Percentiles rank a stretch among this genome's conserved stretches.
These are phyloP conservation scores for Pseudogymnoascus sp. DNA, from an alignment of 2,329 filamentous ascomycete genomes.

Conservation along the genomic window DNA sequence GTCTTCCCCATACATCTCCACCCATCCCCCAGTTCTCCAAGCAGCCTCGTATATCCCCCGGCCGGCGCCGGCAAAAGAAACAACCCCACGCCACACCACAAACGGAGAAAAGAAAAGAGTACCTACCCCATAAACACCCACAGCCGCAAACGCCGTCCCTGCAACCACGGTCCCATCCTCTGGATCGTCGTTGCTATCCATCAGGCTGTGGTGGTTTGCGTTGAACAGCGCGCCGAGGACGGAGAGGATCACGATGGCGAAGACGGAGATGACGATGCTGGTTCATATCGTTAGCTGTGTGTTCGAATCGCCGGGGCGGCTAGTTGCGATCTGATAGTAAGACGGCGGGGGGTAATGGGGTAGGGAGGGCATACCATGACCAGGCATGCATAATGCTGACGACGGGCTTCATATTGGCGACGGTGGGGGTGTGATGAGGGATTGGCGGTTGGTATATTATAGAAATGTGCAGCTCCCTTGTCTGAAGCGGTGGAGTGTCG, in stretches of 20 bases:
- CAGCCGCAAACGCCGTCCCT: slow-evolving; percentile 75
- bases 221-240: slow-evolving; percentile 64
- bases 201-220: slow-evolving; percentile 71
- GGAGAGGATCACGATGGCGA: slow-evolving; percentile 58
- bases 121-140: slow-evolving; percentile 75
- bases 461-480: not conserved
- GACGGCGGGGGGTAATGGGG: slow-evolving; percentile 10
- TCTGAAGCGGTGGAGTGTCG: not conserved
- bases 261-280: slow-evolving; percentile 59
- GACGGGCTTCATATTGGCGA: slow-evolving; percentile 73
- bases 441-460: not conserved
- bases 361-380: slow-evolving; percentile 63
- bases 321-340: not conserved
- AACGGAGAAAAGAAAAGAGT: slow-evolving; percentile 30
- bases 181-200: slow-evolving; percentile 64
- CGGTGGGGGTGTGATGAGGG: not conserved
- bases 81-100: not conserved
- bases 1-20: not conserved
- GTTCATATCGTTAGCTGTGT: slow-evolving; percentile 8
- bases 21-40: not conserved
- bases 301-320: not conserved
- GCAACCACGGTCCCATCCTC: slow-evolving; percentile 70
- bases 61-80: not conserved
- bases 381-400: slow-evolving; percentile 86
- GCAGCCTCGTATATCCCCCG: not conserved